phyloP scores from a whole-genome alignment of 768 basidiomycete genomes.

The Dioszegia hungarica region DNA sequence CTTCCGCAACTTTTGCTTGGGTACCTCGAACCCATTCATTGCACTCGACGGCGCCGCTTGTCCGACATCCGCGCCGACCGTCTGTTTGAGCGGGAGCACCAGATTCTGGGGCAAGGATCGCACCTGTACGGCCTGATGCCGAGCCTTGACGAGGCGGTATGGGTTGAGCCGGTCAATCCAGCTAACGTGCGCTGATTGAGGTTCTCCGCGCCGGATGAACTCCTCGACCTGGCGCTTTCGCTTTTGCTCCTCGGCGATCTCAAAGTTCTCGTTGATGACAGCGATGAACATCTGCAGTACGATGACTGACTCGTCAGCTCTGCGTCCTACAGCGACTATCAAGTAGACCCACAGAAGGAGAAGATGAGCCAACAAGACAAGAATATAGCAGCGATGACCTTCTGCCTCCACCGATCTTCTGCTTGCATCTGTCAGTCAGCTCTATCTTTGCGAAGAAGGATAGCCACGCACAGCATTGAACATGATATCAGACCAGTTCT shows the following conservation, averaged over 20 bases:
- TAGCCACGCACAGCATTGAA: constrained; percentile 21
- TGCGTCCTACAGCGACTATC: background rate
- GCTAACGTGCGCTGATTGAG: constrained; percentile 50
- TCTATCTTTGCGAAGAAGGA: background rate
- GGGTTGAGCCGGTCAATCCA: constrained; percentile 81
- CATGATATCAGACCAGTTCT: constrained; percentile 62
- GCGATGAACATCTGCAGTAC: constrained; percentile 94
- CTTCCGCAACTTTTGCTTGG: constrained; percentile 14
- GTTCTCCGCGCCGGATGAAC: constrained; percentile 54
- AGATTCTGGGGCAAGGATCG: constrained; percentile 67
- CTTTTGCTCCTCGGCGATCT: constrained; percentile 86
- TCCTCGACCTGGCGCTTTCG: constrained; percentile 70
- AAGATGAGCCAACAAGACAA: constrained; percentile 81
- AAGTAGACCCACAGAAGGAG: constrained; percentile 67
- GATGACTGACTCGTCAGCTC: constrained; percentile 59
- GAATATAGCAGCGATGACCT: constrained; percentile 66
- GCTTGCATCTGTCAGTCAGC: constrained; percentile 62
- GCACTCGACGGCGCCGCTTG: background rate
- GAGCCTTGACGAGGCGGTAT: constrained; percentile 73
- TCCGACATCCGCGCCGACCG: constrained; percentile 51
- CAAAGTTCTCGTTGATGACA: constrained; percentile 93
- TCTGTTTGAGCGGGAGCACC: constrained; percentile 73
- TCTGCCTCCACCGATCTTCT: constrained; percentile 64
- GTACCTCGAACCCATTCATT: background rate
- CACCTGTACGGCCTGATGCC: constrained; percentile 67